Base-by-base conservation (phyloP, 176 grass and related monocot species). In the Pontederia crassipes region DNA sequence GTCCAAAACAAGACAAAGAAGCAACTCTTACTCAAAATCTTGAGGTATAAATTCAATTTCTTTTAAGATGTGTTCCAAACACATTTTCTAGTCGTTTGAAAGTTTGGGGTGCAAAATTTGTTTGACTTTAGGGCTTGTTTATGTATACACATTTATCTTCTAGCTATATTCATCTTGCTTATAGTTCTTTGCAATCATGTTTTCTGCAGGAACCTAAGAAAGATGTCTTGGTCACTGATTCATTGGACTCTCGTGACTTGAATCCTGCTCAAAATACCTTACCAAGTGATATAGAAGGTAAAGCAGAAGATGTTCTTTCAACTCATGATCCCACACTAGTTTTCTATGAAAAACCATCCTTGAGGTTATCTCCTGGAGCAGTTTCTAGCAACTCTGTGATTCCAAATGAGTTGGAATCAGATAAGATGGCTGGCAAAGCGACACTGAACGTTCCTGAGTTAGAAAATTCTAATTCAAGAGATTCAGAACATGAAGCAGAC, bases 261-360 rank as follows among this genome's bases (percentile, higher is more conserved):
- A 77, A 62, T 61, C 67, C 47, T 76, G 48, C 58, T 7, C 78
- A 91, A 52, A 76, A 67, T 48, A 82, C 66, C 54, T 71, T 48
- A 74, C 70, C 66, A 71, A 80, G 78, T 55, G 61, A 14, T 82
- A 64, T 71, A 17, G 87, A 87, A 46, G 45, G 60, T 65, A 58
- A 62, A 61, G 81, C 78, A 63, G 74, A 89, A 69, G 81, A 67
- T 54, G 57, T 68, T 46, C 59, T 76, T 76, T 49, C 67, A 46
- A 74, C 59, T 75, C 86, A 81, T 92, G 93, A 98, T 65, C 87
- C 84, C 7, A 82, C 92, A 28, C 50, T 97, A 75, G 81, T 80
- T 81, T 82, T 97, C 46, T 66, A 78, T 80, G 86, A 86, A 55
- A 97, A 91, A 57, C 74, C 66, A 73, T 58, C 66, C 12, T 48